These are phyloP conservation scores for Dissophora globulifera DNA, from an alignment of 192 early-diverging fungal species.

Conservation along the genomic window DNA sequence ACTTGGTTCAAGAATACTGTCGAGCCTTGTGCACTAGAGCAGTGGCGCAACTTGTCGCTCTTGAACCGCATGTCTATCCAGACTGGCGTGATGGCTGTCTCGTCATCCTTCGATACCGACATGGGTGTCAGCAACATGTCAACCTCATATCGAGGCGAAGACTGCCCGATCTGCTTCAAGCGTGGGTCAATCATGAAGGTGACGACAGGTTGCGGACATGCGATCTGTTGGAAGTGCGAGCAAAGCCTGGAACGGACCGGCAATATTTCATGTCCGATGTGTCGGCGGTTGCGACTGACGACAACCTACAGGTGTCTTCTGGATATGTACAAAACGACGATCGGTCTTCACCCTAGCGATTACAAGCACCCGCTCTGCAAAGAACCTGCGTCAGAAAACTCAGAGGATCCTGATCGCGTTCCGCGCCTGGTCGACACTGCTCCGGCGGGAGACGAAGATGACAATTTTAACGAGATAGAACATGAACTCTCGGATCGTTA, in stretches of 20 bases:
- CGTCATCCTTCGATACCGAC: too few relatives aligned
- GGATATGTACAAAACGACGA: conserved; percentile 28
- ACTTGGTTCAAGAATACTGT: conserved; percentile 27
- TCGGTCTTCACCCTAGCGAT: conserved; percentile 27
- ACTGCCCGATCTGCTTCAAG: conserved; percentile 37
- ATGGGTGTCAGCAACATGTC: too few relatives aligned
- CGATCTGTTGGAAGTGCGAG: conserved; percentile 45
- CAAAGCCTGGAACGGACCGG: conserved; percentile 14
- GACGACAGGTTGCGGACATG: conserved; percentile 13
- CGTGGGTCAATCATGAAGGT: conserved; percentile 14
- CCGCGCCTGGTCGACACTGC: not conserved
- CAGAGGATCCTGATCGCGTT: not conserved
- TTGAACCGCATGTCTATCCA: conserved; percentile 14
- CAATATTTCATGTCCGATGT: conserved; percentile 41
- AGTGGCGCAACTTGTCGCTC: conserved; percentile 17
- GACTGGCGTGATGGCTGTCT: too few relatives aligned
- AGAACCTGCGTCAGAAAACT: not conserved
- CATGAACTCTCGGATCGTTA: conserved; percentile 37
- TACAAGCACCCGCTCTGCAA: conserved; percentile 14
- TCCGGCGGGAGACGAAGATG: not conserved
- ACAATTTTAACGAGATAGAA: conserved; percentile 13
- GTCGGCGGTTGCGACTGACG: conserved; percentile 23
- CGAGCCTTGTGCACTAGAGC: conserved; percentile 30
- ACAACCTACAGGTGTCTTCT: conserved; percentile 1
- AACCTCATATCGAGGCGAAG: not conserved